A percentile compares a stretch with the other conserved stretches of the same genome.
These are phyloP conservation scores for Backusella liffmaniae DNA, from an alignment of 192 early-diverging fungal genomes.

Conservation along the genomic window DNA sequence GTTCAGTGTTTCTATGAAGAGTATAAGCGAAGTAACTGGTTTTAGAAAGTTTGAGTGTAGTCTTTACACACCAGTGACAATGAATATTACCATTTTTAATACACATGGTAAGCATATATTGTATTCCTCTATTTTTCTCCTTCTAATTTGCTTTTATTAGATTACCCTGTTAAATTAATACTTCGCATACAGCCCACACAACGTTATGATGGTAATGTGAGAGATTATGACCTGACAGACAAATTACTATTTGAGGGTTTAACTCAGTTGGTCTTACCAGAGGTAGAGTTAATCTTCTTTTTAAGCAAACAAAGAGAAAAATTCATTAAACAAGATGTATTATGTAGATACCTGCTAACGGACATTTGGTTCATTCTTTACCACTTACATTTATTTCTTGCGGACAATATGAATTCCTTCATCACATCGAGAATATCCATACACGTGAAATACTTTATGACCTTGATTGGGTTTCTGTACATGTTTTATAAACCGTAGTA, in stretches of 20 bases:
- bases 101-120: constrained; percentile 40
- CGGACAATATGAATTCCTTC: constrained; percentile 53
- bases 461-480: constrained; percentile 39
- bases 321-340: neutral
- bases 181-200: constrained; percentile 56
- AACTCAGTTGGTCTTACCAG: constrained; percentile 48
- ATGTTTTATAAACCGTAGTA: neutral
- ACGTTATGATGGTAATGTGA: constrained; percentile 46
- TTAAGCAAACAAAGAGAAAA: neutral
- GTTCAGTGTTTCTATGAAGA: constrained; percentile 43
- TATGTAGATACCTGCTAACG: constrained; percentile 49
- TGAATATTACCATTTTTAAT: constrained; percentile 48
- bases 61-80: constrained; percentile 47
- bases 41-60: constrained; percentile 43
- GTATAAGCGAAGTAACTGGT: neutral
- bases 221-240: constrained; percentile 49
- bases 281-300: constrained; percentile 31
- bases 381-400: constrained; percentile 55
- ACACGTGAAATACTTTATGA: constrained; percentile 50
- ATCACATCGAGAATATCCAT: constrained; percentile 55
- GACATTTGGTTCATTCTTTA: constrained; percentile 34
- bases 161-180: constrained; percentile 37
- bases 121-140: neutral
- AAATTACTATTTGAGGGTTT: constrained; percentile 54
- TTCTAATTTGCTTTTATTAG: neutral